phyloP scores from a whole-genome alignment of 495 filamentous ascomycete species.

The Bacidia gigantensis region DNA sequence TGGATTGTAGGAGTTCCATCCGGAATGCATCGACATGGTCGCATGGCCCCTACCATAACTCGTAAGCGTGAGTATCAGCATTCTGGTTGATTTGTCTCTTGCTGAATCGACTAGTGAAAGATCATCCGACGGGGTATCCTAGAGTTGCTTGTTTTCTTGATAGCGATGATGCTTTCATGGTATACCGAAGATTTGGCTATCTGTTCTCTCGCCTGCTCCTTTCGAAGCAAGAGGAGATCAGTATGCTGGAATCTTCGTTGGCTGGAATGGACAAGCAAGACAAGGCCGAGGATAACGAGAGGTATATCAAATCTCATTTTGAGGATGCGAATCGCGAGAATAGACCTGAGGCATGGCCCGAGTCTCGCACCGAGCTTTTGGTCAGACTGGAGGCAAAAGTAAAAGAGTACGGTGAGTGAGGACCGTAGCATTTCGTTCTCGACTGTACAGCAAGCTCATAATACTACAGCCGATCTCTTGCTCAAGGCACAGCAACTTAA shows the following conservation, averaged over 20 bases:
- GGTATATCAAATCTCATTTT: slow-evolving; percentile 8
- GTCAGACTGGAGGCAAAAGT: slow-evolving; percentile 20
- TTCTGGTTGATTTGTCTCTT: no score
- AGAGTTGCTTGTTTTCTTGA: slow-evolving; percentile 16
- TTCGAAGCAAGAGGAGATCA: slow-evolving; percentile 19
- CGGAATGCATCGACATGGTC: not conserved
- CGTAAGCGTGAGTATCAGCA: slow-evolving; percentile 13
- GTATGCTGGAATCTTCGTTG: slow-evolving; percentile 11
- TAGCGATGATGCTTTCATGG: slow-evolving; percentile 19
- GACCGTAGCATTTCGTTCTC: no score
- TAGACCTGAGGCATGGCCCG: not conserved
- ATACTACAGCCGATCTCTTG: slow-evolving; percentile 25
- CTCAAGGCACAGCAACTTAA: slow-evolving; percentile 24
- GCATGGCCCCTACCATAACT: slow-evolving; percentile 3
- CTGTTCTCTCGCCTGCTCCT: slow-evolving; percentile 18
- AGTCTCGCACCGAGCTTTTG: slow-evolving; percentile 19
- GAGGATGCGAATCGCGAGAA: slow-evolving; percentile 4
- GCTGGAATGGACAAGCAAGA: slow-evolving; percentile 14
- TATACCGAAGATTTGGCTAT: slow-evolving; percentile 17
- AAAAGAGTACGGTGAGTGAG: slow-evolving; percentile 24
- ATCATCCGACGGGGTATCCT: slow-evolving; percentile 17
- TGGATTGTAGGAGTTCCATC: not conserved
- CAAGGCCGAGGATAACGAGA: not conserved
- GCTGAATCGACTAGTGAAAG: slow-evolving; percentile 11
- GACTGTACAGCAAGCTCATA: no score